Percentiles rank a stretch among this genome's conserved stretches.
Conservation (phyloP, 2,329 filamentous ascomycete species). For the Arachnomyces sp. region DNA sequence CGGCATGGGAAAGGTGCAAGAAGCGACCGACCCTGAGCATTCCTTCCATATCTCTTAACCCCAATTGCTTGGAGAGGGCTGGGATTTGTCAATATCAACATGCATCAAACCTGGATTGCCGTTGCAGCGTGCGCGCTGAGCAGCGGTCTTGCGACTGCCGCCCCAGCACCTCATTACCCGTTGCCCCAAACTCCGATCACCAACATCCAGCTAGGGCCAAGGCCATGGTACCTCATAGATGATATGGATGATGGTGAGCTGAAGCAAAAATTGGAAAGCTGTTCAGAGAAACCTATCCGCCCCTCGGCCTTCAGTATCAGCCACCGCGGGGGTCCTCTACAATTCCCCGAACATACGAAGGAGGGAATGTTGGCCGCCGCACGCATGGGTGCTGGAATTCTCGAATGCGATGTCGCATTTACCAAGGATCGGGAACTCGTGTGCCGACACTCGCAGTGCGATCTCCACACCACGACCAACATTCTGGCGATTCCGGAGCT, state of each 20-base stretch:
- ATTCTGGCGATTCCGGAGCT: slow-evolving; percentile 55
- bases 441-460: slow-evolving; percentile 59
- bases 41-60: too few species aligned
- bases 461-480: slow-evolving; percentile 61
- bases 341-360: slow-evolving; percentile 56
- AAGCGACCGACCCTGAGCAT: too few species aligned
- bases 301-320: slow-evolving; percentile 51
- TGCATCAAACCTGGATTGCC: too few species aligned
- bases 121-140: too few species aligned
- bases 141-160: neutral
- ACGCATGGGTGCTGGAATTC: slow-evolving; percentile 59
- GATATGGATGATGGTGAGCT: slow-evolving; percentile 53
- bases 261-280: slow-evolving; percentile 52
- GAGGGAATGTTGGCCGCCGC: slow-evolving; percentile 54
- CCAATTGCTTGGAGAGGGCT: too few species aligned
- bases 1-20: too few species aligned
- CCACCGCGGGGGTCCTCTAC: slow-evolving; percentile 55
- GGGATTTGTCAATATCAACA: too few species aligned
- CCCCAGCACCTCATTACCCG: slow-evolving; percentile 1
- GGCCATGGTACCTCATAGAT: slow-evolving; percentile 57
- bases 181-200: slow-evolving; percentile 1
- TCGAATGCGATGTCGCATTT: slow-evolving; percentile 62
- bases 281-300: slow-evolving; percentile 47
- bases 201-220: slow-evolving; percentile 51
- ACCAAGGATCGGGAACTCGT: slow-evolving; percentile 58